A percentile compares a stretch with the other conserved stretches of the same genome.
Evolutionary conservation across 225 moss, liverwort and hornwort species (phyloP).

Genomic region (Takakia lepidozioides): DNA sequence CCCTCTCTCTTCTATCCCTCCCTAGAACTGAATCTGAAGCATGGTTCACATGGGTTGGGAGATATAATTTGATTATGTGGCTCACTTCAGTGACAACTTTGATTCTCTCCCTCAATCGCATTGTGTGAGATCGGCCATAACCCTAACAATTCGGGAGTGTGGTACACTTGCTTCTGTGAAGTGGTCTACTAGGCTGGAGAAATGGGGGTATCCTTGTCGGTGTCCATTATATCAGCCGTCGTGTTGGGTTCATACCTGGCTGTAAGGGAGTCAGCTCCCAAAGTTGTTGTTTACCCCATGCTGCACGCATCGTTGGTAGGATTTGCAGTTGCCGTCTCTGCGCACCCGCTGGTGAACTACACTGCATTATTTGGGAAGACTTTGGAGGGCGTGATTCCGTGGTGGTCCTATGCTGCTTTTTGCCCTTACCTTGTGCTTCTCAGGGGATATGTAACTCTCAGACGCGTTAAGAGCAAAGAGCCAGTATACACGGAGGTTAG

Average conservation of each 20-base stretch:
- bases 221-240: conserved; percentile 54
- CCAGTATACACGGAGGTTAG: conserved; percentile 63
- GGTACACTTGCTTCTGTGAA: too few relatives aligned
- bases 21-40: too few relatives aligned
- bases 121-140: too few relatives aligned
- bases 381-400: conserved; percentile 52
- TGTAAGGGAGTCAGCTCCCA: conserved; percentile 32
- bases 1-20: too few relatives aligned
- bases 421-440: conserved; percentile 67
- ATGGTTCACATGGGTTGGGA: too few relatives aligned
- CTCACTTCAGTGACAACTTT: too few relatives aligned
- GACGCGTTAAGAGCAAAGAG: conserved; percentile 52
- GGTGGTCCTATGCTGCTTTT: conserved; percentile 61
- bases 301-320: conserved; percentile 79
- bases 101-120: too few relatives aligned
- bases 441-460: conserved; percentile 54
- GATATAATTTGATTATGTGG: too few relatives aligned
- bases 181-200: too few relatives aligned
- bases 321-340: conserved; percentile 60
- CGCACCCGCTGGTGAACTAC: conserved; percentile 50
- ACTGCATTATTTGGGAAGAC: conserved; percentile 58
- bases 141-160: too few relatives aligned
- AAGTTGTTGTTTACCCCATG: conserved; percentile 39
- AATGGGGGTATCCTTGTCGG: conserved; percentile 71
- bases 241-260: conserved; percentile 49